These are phyloP conservation scores for Blastocystis sp. DNA, from an alignment of 352 stramenopile genomes.

Conservation along the genomic window DNA sequence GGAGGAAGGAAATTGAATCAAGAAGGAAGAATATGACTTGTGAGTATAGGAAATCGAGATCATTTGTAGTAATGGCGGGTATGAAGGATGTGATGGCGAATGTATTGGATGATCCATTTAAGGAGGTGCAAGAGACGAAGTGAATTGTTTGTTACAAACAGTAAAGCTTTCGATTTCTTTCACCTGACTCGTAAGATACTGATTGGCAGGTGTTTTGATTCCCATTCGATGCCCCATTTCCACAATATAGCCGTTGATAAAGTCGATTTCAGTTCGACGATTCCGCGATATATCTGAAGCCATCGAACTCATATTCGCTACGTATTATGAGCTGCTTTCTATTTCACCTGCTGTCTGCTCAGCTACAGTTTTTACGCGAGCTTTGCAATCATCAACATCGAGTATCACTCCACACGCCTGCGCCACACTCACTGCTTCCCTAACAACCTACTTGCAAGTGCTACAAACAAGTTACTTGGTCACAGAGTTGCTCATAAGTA, in stretches of 20 bases:
- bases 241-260: conserved; percentile 55
- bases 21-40: conserved; percentile 44
- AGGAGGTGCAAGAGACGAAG: background rate
- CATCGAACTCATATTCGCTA: conserved; percentile 46
- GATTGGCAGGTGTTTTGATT: background rate
- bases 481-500: background rate
- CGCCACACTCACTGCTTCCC: background rate
- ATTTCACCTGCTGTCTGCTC: background rate
- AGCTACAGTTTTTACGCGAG: background rate
- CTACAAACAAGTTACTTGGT: background rate
- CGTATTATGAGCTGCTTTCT: background rate
- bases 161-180: background rate
- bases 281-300: conserved; percentile 33
- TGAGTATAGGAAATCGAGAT: background rate
- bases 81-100: conserved; percentile 54
- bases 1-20: conserved; percentile 37
- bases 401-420: background rate
- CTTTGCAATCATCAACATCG: background rate
- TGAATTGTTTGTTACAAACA: conserved; percentile 29
- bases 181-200: background rate
- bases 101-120: conserved; percentile 53
- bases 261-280: conserved; percentile 23
- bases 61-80: conserved; percentile 36
- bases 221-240: background rate
- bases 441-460: conserved; percentile 14